These are phyloP conservation scores for Litchi chinensis DNA, from an alignment of 345 rosid genomes.

Conservation along the genomic window DNA sequence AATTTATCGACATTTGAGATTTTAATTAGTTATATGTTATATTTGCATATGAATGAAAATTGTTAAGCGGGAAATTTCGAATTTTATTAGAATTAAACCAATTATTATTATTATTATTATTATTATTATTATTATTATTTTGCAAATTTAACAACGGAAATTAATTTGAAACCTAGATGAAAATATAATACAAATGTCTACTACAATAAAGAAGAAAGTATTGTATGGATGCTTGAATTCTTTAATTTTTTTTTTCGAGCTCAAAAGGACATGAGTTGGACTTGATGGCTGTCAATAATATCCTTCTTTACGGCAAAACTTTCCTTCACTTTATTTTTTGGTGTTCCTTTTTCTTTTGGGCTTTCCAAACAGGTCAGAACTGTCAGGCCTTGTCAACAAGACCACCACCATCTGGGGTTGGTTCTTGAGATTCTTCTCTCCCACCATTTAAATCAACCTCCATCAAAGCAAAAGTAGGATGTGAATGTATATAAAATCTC, in stretches of 20 bases:
- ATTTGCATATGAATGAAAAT: no score
- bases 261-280: conserved; percentile 16
- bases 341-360: neutral
- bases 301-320: conserved; percentile 13
- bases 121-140: no score
- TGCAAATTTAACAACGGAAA: no score
- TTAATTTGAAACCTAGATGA: no score
- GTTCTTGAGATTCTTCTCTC: conserved; percentile 20
- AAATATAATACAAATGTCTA: no score
- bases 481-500: neutral
- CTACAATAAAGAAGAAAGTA: no score
- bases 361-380: conserved; percentile 19
- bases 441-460: conserved; percentile 2
- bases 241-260: neutral
- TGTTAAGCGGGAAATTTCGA: no score
- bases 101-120: no score
- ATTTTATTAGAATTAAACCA: no score
- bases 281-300: conserved; percentile 24
- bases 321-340: neutral
- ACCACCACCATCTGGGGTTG: neutral
- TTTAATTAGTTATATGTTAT: no score
- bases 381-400: conserved; percentile 26
- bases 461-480: neutral
- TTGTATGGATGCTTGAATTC: neutral
- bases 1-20: no score